A percentile compares a stretch with the other conserved stretches of the same genome.
Conservation (phyloP, 192 early-diverging fungal species). For the Thoreauomyces humboldtii region DNA sequence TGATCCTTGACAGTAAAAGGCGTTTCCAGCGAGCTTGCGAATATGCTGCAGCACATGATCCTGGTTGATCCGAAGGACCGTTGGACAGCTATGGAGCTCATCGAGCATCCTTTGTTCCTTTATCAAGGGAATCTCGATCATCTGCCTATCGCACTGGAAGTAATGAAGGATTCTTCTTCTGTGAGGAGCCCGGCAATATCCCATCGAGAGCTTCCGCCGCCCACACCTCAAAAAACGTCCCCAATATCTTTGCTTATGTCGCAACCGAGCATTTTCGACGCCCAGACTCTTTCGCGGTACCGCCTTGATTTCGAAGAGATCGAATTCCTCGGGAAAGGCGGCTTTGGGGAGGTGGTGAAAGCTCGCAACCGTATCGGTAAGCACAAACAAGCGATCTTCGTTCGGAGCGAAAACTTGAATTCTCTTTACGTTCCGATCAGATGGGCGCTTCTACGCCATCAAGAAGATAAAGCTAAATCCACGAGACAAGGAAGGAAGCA, state of each 20-base stretch:
- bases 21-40: conserved; percentile 51
- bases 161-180: conserved; percentile 25
- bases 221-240: conserved; percentile 18
- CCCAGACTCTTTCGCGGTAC: conserved; percentile 39
- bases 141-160: conserved; percentile 31
- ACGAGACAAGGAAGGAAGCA: conserved; percentile 69
- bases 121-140: conserved; percentile 36
- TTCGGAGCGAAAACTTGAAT: neutral
- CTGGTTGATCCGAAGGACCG: conserved; percentile 72
- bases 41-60: too few relatives aligned
- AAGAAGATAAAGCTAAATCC: conserved; percentile 88
- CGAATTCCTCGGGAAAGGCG: conserved; percentile 56
- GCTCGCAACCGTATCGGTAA: conserved; percentile 80
- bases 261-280: conserved; percentile 15
- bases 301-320: conserved; percentile 49
- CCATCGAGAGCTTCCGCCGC: conserved; percentile 33
- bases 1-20: neutral
- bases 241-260: conserved; percentile 10
- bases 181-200: conserved; percentile 46
- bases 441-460: conserved; percentile 77
- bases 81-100: conserved; percentile 70
- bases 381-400: conserved; percentile 49
- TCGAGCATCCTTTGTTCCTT: conserved; percentile 69
- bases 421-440: too few relatives aligned
- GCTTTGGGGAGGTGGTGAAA: conserved; percentile 95